Conservation (phyloP, 495 filamentous ascomycete genomes). For the Hypoxylon lienhwacheense region DNA sequence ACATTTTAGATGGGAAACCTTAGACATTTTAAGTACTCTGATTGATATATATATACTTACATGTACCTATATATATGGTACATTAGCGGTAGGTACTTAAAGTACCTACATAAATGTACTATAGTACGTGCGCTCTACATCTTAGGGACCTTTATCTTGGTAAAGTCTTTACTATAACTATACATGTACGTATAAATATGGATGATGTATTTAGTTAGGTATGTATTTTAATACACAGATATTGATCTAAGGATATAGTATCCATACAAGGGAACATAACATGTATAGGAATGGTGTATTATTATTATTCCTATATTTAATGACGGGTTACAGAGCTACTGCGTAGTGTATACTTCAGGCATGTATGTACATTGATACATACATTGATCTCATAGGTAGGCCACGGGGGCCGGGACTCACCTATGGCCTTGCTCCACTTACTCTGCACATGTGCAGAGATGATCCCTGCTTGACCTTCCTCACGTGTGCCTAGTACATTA, state of each 20-base stretch:
- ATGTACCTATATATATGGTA: not conserved
- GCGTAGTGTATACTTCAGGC: no score
- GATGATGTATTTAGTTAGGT: not conserved
- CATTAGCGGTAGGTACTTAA: no score
- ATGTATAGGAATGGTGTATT: not conserved
- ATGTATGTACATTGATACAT: slow-evolving; percentile 4
- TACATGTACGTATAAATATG: not conserved
- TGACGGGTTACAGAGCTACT: no score
- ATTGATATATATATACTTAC: not conserved
- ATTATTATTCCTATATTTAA: no score
- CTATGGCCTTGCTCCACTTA: slow-evolving; percentile 26
- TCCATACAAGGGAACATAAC: no score
- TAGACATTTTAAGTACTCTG: no score
- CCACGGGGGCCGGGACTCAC: slow-evolving; percentile 27
- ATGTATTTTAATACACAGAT: not conserved
- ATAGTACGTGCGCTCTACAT: no score
- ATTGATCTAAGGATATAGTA: no score
- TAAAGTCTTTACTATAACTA: not conserved
- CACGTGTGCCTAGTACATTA: slow-evolving; percentile 33
- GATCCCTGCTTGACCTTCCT: slow-evolving; percentile 30
- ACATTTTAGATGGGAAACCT: no score
- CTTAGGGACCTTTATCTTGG: no score
- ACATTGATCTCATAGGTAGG: slow-evolving; percentile 15
- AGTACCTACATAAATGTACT: not conserved
- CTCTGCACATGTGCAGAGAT: slow-evolving; percentile 29